Evolutionary conservation across 2,329 filamentous ascomycete species (phyloP).

Genomic region (Hymenoscyphus scutula): DNA sequence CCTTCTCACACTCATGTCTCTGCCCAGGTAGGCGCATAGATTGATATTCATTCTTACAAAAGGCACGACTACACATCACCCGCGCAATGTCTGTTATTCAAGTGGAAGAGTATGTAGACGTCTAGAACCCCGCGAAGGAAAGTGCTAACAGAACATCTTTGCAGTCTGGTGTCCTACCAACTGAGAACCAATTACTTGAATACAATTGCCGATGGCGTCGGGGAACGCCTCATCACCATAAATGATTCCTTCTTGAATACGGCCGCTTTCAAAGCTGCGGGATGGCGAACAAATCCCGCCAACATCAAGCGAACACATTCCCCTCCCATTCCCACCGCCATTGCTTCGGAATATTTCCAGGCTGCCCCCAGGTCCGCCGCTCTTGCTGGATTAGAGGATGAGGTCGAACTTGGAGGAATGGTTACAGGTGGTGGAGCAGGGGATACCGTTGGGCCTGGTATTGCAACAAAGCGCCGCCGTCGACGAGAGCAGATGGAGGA

Average conservation of each 20-base stretch:
- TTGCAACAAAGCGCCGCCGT: conserved; percentile 63
- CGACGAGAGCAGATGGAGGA: conserved; percentile 69
- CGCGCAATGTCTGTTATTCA: conserved; percentile 38
- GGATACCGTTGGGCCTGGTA: conserved; percentile 65
- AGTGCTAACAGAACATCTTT: conserved; percentile 16
- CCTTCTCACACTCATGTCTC: not conserved
- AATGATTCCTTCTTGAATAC: conserved; percentile 78
- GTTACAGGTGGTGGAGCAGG: conserved; percentile 64
- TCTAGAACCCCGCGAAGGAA: conserved; percentile 10
- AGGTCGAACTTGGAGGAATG: conserved; percentile 64
- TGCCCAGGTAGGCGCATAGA: not conserved
- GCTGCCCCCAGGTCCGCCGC: conserved; percentile 60
- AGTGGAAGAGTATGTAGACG: conserved; percentile 37
- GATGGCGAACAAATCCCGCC: conserved; percentile 71
- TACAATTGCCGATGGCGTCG: conserved; percentile 78
- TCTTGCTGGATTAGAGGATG: conserved; percentile 62
- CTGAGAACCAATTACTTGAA: conserved; percentile 77
- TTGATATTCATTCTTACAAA: not conserved
- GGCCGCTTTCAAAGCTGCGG: conserved; percentile 76
- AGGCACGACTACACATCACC: not conserved
- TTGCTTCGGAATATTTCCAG: conserved; percentile 83
- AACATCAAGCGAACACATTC: conserved; percentile 83
- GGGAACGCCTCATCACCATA: conserved; percentile 78
- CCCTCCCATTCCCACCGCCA: conserved; percentile 78
- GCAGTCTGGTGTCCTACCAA: conserved; percentile 77